phyloP scores from a whole-genome alignment of 2,329 filamentous ascomycete genomes.

The Penicillium sp. region DNA sequence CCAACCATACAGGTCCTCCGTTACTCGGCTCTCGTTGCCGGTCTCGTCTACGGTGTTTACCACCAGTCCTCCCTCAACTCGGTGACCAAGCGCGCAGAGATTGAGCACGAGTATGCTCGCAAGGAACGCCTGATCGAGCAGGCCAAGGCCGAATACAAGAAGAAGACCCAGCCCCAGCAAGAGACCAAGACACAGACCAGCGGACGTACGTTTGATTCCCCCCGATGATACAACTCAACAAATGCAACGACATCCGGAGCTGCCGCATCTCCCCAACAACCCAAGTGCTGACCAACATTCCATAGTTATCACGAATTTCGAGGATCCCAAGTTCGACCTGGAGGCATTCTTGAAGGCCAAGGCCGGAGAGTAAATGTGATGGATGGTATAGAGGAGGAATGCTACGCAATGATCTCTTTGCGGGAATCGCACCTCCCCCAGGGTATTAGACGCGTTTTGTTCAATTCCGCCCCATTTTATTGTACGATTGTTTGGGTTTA shows the following conservation, averaged over 20 bases:
- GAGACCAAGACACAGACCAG: conserved; percentile 39
- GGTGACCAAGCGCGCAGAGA: conserved; percentile 66
- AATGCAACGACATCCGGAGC: conserved; percentile 3
- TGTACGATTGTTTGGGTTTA: conserved; percentile 47
- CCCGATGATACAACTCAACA: background rate
- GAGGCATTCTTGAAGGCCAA: conserved; percentile 76
- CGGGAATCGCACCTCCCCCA: conserved; percentile 34
- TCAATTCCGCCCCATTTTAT: conserved; percentile 36
- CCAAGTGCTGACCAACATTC: conserved; percentile 13
- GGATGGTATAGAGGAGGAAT: conserved; percentile 30
- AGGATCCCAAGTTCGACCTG: conserved; percentile 88
- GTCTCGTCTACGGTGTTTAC: conserved; percentile 92
- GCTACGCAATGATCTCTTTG: conserved; percentile 34
- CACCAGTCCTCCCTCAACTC: conserved; percentile 82
- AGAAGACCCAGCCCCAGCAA: conserved; percentile 63
- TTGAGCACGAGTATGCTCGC: conserved; percentile 81
- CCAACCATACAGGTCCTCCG: conserved; percentile 73
- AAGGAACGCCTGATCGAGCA: conserved; percentile 89
- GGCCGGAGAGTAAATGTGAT: conserved; percentile 44
- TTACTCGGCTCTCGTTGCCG: conserved; percentile 89
- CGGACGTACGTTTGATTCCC: conserved; percentile 35
- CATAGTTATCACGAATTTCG: conserved; percentile 70
- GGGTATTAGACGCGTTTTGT: conserved; percentile 36
- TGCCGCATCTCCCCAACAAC: conserved; percentile 7
- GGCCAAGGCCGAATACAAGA: conserved; percentile 87